A percentile compares a stretch with the other conserved stretches of the same genome.
phyloP scores from a whole-genome alignment of 2,329 filamentous ascomycete species.

The Penicillium griseofulvum region DNA sequence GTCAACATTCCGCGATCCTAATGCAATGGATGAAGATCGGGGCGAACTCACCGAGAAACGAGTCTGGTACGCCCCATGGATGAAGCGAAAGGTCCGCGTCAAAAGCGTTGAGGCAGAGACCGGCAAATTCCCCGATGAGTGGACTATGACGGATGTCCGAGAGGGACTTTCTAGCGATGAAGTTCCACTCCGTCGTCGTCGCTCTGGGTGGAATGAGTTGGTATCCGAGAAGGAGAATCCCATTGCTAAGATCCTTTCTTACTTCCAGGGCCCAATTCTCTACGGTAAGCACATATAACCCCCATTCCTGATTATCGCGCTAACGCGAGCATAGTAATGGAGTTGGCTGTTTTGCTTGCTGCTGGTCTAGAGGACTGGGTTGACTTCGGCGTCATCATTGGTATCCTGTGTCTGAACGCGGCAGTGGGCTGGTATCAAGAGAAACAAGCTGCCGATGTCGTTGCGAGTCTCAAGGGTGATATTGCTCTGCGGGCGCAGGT shows the following conservation, averaged over 20 bases:
- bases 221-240: constrained; percentile 75
- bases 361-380: constrained; percentile 73
- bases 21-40: constrained; percentile 42
- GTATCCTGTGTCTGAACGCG: constrained; percentile 71
- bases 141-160: constrained; percentile 67
- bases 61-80: constrained; percentile 62
- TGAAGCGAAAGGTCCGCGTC: constrained; percentile 35
- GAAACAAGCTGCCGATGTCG: constrained; percentile 75
- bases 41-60: constrained; percentile 49
- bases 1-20: constrained; percentile 60
- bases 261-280: constrained; percentile 64
- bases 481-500: constrained; percentile 71
- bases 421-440: constrained; percentile 78
- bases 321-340: constrained; percentile 60
- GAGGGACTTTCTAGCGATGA: constrained; percentile 60
- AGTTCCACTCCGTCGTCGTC: constrained; percentile 61
- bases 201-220: constrained; percentile 70
- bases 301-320: not conserved
- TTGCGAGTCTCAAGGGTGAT: constrained; percentile 72
- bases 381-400: constrained; percentile 75
- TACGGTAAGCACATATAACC: not conserved
- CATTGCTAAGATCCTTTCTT: constrained; percentile 69
- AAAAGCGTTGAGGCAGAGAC: constrained; percentile 24
- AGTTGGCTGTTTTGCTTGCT: constrained; percentile 70
- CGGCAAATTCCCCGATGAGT: constrained; percentile 59